Evolutionary conservation across 148 eudicot species (phyloP).

Genomic region (Chenopodium formosanum): DNA sequence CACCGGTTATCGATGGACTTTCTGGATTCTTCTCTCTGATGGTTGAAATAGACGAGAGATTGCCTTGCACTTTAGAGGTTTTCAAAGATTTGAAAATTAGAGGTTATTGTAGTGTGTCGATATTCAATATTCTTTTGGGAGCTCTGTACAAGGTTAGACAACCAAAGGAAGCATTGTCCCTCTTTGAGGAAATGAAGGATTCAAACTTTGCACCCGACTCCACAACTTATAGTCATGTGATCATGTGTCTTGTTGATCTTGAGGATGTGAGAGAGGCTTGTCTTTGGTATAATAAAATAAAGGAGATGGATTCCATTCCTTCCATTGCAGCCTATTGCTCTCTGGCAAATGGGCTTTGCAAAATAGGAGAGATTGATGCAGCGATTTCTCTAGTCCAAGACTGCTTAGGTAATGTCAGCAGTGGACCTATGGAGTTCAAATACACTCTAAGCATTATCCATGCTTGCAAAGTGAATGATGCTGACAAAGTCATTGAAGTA

Average conservation of each 20-base stretch:
- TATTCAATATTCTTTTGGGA: slow-evolving; percentile 66
- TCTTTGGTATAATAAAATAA: slow-evolving; percentile 59
- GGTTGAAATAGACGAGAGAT: slow-evolving; percentile 45
- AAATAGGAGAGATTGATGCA: slow-evolving; percentile 65
- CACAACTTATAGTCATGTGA: slow-evolving; percentile 55
- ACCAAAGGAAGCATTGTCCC: slow-evolving; percentile 52
- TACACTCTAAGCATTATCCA: slow-evolving; percentile 64
- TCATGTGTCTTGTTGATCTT: slow-evolving; percentile 54
- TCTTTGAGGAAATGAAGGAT: slow-evolving; percentile 56
- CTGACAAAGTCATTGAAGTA: slow-evolving; percentile 63
- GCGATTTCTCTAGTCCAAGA: slow-evolving; percentile 74
- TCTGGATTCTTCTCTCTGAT: slow-evolving; percentile 53
- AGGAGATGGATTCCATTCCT: slow-evolving; percentile 57
- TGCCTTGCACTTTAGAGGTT: slow-evolving; percentile 47
- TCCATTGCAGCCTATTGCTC: slow-evolving; percentile 65
- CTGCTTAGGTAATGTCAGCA: slow-evolving; percentile 65
- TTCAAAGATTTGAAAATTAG: slow-evolving; percentile 54
- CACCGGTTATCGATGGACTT: slow-evolving; percentile 46
- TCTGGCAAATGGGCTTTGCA: slow-evolving; percentile 74
- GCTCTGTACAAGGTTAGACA: slow-evolving; percentile 54
- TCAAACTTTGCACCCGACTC: slow-evolving; percentile 61
- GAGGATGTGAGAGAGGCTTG: slow-evolving; percentile 72
- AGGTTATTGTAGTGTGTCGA: slow-evolving; percentile 54
- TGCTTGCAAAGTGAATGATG: slow-evolving; percentile 65
- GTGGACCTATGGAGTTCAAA: slow-evolving; percentile 79